These are phyloP conservation scores for Fraxinus paxiana DNA, from an alignment of 305 asterid species.

Conservation along the genomic window DNA sequence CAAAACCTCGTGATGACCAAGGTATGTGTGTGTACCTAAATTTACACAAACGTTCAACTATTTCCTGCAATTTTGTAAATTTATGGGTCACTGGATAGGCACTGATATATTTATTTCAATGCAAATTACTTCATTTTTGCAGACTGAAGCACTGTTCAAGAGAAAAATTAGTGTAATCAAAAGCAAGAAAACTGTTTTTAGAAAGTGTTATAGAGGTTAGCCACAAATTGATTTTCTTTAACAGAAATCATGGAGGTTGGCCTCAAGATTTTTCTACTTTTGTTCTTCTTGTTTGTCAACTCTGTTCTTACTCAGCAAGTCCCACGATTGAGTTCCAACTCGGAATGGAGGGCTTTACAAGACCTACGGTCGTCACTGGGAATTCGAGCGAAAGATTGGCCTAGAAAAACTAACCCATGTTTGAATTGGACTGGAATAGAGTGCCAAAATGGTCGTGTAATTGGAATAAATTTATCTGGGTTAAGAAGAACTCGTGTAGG, in stretches of 20 bases:
- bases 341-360: slow-evolving; percentile 47
- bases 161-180: slow-evolving; percentile 5
- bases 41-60: slow-evolving; percentile 11
- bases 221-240: not conserved
- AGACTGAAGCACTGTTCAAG: not conserved
- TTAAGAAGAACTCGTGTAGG: slow-evolving; percentile 33
- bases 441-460: slow-evolving; percentile 37
- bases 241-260: slow-evolving; percentile 24
- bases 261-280: slow-evolving; percentile 15
- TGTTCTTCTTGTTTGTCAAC: slow-evolving; percentile 24
- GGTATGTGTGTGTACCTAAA: slow-evolving; percentile 23
- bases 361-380: slow-evolving; percentile 55
- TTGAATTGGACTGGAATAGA: slow-evolving; percentile 46
- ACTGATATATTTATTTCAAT: not conserved
- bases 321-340: slow-evolving; percentile 27
- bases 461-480: slow-evolving; percentile 32
- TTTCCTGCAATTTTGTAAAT: not conserved
- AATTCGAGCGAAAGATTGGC: slow-evolving; percentile 44
- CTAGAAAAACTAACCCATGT: slow-evolving; percentile 36
- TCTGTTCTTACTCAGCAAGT: slow-evolving; percentile 28
- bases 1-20: slow-evolving; percentile 31
- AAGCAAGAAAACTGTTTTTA: not conserved
- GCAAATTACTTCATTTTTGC: slow-evolving; percentile 18
- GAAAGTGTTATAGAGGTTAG: not conserved
- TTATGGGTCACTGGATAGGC: not conserved